Percentiles rank a stretch among this genome's conserved stretches.
Evolutionary conservation across 805 yeast genomes (phyloP).

Genomic region (Komagataella kurtzmanii): DNA sequence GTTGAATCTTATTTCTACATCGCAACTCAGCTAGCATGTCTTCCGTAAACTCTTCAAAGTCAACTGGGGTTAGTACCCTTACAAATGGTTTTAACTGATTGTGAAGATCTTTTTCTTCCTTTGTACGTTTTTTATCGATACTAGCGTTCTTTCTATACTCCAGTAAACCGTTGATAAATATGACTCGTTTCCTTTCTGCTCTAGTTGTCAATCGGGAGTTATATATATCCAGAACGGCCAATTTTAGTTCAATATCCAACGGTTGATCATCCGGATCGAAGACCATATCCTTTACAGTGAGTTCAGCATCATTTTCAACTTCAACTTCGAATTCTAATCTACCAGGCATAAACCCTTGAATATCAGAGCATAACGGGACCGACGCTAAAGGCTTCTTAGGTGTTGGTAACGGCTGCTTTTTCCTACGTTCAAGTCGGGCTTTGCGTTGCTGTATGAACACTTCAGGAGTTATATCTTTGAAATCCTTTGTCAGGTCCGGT

Average conservation of each 20-base stretch:
- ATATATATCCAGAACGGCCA: conserved; percentile 79
- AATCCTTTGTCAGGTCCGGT: conserved; percentile 71
- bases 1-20: conserved; percentile 71
- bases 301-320: conserved; percentile 93
- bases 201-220: conserved; percentile 81
- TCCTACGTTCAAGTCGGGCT: conserved; percentile 56
- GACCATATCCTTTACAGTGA: conserved; percentile 86
- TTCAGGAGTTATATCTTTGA: conserved; percentile 46
- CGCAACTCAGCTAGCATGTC: conserved; percentile 70
- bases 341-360: conserved; percentile 98
- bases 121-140: conserved; percentile 71
- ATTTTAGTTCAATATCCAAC: conserved; percentile 79
- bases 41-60: conserved; percentile 61
- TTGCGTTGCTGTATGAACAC: conserved; percentile 60
- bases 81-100: conserved; percentile 72
- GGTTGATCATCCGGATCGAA: conserved; percentile 89
- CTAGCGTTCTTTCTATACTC: conserved; percentile 79
- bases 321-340: conserved; percentile 93
- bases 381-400: conserved; percentile 84
- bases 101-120: conserved; percentile 78
- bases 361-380: conserved; percentile 91
- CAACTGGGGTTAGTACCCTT: conserved; percentile 65
- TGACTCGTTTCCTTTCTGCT: conserved; percentile 80
- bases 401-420: conserved; percentile 68
- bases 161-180: conserved; percentile 62